Evolutionary conservation across 2,329 filamentous ascomycete genomes (phyloP).

Genomic region (Colletotrichum camelliae): DNA sequence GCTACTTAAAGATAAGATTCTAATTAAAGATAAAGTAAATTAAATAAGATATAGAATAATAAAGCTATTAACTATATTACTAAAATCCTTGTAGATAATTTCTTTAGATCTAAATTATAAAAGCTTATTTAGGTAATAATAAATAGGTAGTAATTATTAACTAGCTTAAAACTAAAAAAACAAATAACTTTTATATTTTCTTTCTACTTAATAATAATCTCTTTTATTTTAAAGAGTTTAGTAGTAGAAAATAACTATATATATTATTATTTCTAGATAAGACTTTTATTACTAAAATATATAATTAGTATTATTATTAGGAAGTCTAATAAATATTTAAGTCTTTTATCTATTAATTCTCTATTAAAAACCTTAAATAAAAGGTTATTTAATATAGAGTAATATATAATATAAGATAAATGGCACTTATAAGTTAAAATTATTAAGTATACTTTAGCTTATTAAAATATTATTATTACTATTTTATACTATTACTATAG

Average conservation of each 20-base stretch:
- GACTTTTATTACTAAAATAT: neutral
- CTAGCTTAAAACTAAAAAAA: neutral
- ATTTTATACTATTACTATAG: too few species aligned
- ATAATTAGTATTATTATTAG: too few species aligned
- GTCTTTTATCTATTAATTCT: too few species aligned
- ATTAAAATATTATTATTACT: too few species aligned
- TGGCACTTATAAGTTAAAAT: too few species aligned
- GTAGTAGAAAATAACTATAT: neutral
- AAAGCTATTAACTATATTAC: neutral
- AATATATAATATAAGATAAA: too few species aligned
- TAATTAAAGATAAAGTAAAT: neutral
- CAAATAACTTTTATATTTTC: neutral
- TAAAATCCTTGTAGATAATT: neutral
- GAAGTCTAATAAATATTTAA: too few species aligned
- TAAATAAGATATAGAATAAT: neutral
- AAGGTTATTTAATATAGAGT: too few species aligned
- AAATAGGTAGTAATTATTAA: neutral
- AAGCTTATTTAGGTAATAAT: neutral
- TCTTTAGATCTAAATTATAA: neutral
- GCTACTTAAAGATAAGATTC: fast-evolving
- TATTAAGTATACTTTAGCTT: too few species aligned
- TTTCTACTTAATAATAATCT: neutral
- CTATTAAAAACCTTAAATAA: too few species aligned
- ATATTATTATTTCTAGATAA: neutral
- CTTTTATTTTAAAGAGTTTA: neutral